Conservation (phyloP, 2,329 filamentous ascomycete species). For the Plenodomus tracheiphilus region DNA sequence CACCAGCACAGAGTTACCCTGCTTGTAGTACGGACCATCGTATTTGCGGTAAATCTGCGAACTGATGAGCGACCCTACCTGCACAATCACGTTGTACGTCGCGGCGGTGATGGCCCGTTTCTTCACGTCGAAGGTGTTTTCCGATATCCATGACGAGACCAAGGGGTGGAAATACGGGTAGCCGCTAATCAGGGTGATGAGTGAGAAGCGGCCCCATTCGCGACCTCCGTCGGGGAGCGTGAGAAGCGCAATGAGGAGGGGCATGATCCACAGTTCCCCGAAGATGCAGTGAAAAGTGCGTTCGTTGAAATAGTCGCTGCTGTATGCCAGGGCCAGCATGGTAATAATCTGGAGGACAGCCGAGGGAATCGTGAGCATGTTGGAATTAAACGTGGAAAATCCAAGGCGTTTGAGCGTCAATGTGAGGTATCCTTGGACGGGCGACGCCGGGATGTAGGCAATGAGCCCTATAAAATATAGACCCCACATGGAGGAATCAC, state of each 20-base stretch:
- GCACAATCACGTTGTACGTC: constrained; percentile 61
- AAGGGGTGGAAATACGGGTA: constrained; percentile 58
- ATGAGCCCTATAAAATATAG: constrained; percentile 56
- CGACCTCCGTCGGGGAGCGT: constrained; percentile 37
- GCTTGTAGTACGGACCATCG: constrained; percentile 58
- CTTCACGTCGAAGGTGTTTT: constrained; percentile 65
- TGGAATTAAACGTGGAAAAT: constrained; percentile 49
- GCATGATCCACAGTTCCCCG: constrained; percentile 48
- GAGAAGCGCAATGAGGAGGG: constrained; percentile 45
- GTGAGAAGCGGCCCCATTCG: constrained; percentile 45
- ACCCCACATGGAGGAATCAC: constrained; percentile 60
- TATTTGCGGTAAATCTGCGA: constrained; percentile 55
- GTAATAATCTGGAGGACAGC: constrained; percentile 56
- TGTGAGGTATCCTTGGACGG: constrained; percentile 46
- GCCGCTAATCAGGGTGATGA: constrained; percentile 45
- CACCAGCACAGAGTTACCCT: constrained; percentile 58
- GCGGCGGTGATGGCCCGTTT: constrained; percentile 65
- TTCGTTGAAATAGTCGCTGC: constrained; percentile 55
- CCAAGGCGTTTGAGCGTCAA: constrained; percentile 45
- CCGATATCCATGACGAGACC: constrained; percentile 62
- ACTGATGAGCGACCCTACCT: constrained; percentile 46
- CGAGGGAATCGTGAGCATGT: constrained; percentile 46
- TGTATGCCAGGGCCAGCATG: constrained; percentile 49
- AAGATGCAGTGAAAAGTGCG: constrained; percentile 54
- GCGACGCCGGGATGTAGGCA: constrained; percentile 40